Evolutionary conservation across 1,139 yeast species (phyloP).

Genomic region (Nakaseomyces delphensis): DNA sequence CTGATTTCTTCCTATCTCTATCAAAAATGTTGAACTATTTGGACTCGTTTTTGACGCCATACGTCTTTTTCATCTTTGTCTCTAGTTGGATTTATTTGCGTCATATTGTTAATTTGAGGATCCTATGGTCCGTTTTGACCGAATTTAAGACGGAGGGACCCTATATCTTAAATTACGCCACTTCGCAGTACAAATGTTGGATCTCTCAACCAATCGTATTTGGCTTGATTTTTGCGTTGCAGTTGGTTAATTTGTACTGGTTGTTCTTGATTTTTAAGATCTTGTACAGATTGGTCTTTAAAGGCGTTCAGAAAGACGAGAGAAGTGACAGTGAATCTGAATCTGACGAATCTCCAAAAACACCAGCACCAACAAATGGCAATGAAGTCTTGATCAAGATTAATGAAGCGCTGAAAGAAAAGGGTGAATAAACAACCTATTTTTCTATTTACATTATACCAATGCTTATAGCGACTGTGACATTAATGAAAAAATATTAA

Average conservation of each 20-base stretch:
- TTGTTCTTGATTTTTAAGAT: constrained; percentile 72
- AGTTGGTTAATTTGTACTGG: constrained; percentile 84
- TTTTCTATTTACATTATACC: neutral
- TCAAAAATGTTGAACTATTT: constrained; percentile 82
- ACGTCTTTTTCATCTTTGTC: constrained; percentile 62
- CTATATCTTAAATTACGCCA: constrained; percentile 73
- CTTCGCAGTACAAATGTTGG: constrained; percentile 94
- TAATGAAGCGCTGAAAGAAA: constrained; percentile 10
- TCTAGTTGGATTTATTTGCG: constrained; percentile 78
- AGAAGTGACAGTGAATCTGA: constrained; percentile 77
- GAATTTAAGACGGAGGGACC: constrained; percentile 82
- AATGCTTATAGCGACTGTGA: no score
- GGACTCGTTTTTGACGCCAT: constrained; percentile 54
- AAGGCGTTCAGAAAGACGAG: constrained; percentile 62
- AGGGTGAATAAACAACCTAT: constrained; percentile 3
- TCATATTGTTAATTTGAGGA: constrained; percentile 71
- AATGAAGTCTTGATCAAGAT: neutral
- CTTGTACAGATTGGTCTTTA: constrained; percentile 48
- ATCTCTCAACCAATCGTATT: constrained; percentile 89
- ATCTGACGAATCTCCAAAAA: constrained; percentile 18
- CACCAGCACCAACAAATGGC: neutral
- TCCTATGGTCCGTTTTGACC: constrained; percentile 81
- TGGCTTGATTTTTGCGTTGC: constrained; percentile 65
- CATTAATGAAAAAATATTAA: no score
- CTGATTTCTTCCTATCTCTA: constrained; percentile 77